phyloP scores from a whole-genome alignment of 108 stramenopile genomes.

The Mayamaea pseudoterrestris region DNA sequence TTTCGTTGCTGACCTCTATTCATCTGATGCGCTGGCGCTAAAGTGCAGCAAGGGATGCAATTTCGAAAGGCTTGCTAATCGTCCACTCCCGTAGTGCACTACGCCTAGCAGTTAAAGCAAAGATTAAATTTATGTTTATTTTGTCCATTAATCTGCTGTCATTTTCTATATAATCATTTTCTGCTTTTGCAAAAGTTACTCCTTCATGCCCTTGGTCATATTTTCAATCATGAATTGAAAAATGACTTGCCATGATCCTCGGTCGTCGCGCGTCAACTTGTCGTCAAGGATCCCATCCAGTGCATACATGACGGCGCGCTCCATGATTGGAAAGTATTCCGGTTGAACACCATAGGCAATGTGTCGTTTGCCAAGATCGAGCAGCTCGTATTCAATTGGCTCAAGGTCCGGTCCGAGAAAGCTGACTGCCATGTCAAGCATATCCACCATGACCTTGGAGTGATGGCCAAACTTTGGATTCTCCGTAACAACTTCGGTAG shows the following conservation, averaged over 20 bases:
- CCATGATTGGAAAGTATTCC: conserved; percentile 4
- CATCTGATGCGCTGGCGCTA: too few relatives aligned
- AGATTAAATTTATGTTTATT: too few relatives aligned
- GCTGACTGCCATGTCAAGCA: conserved; percentile 6
- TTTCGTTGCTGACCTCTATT: too few relatives aligned
- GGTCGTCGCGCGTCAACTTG: conserved; percentile 9
- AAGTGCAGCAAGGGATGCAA: too few relatives aligned
- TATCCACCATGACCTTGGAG: conserved; percentile 3
- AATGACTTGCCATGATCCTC: conserved; percentile 2
- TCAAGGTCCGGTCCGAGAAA: conserved; percentile 19
- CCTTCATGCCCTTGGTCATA: too few relatives aligned
- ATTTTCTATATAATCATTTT: too few relatives aligned
- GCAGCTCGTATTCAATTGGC: conserved; percentile 7
- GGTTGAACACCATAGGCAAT: conserved; percentile 6
- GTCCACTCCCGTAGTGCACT: too few relatives aligned
- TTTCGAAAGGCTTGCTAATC: too few relatives aligned
- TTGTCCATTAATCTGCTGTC: too few relatives aligned
- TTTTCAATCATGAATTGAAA: too few relatives aligned
- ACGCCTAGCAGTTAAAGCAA: too few relatives aligned
- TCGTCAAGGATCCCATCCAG: conserved; percentile 1
- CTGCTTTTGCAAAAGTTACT: too few relatives aligned
- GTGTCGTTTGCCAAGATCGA: conserved; percentile 12
- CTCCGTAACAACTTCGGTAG: not conserved
- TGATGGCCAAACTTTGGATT: conserved; percentile 7
- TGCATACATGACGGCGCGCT: not conserved